phyloP scores from a whole-genome alignment of 352 stramenopile species.

The Globisporangium yorkense region DNA sequence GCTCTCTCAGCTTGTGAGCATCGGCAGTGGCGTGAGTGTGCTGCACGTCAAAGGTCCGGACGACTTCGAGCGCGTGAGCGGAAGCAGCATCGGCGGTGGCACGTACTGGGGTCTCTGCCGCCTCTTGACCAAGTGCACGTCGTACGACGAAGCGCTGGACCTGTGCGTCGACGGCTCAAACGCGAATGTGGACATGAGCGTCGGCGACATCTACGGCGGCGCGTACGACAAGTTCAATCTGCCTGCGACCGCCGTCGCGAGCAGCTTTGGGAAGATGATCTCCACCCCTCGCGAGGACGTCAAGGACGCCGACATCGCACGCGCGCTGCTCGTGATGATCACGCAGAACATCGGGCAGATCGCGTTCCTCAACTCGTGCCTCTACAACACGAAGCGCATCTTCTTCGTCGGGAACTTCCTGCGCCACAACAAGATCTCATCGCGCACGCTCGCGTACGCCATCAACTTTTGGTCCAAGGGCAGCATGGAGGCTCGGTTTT shows the following conservation, averaged over 20 bases:
- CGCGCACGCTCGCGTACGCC: constrained; percentile 88
- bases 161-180: constrained; percentile 76
- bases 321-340: constrained; percentile 97
- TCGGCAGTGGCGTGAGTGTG: constrained; percentile 98
- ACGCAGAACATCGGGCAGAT: constrained; percentile 98
- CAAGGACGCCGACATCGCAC: constrained; percentile 94
- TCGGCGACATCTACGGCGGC: constrained; percentile 99
- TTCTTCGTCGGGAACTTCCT: constrained; percentile 98
- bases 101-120: constrained; percentile 99
- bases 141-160: constrained; percentile 83
- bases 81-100: constrained; percentile 96
- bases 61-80: constrained; percentile 96
- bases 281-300: constrained; percentile 57
- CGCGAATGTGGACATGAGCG: constrained; percentile 94
- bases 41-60: constrained; percentile 91
- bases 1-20: constrained; percentile 89
- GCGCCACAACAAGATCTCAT: constrained; percentile 96
- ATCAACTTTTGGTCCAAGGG: constrained; percentile 99
- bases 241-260: constrained; percentile 89
- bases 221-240: constrained; percentile 94
- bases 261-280: constrained; percentile 95
- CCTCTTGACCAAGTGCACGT: constrained; percentile 87
- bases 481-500: constrained; percentile 89
- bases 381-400: constrained; percentile 96
- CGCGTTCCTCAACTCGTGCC: constrained; percentile 96